These are phyloP conservation scores for Cucurbita ficifolia DNA, from an alignment of 306 rosid genomes.

Conservation along the genomic window DNA sequence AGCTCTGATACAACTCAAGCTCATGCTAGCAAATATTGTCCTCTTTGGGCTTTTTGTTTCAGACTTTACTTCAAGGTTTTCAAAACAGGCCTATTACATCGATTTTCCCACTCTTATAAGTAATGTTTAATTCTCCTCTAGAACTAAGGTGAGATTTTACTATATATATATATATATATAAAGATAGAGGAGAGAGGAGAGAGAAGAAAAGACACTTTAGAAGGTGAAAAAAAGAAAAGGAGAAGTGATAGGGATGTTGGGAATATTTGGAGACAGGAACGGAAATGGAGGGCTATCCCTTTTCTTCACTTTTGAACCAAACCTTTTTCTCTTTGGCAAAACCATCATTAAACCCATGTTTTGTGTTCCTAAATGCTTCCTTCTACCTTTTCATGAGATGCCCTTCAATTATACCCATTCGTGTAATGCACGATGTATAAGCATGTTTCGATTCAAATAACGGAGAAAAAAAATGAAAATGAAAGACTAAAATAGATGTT, in stretches of 20 bases:
- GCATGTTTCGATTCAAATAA: too few relatives aligned
- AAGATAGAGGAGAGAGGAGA: neutral
- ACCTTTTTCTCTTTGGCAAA: neutral
- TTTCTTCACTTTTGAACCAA: constrained; percentile 4
- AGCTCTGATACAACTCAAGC: too few relatives aligned
- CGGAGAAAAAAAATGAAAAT: too few relatives aligned
- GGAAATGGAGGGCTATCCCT: constrained; percentile 1
- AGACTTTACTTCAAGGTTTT: too few relatives aligned
- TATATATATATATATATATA: neutral
- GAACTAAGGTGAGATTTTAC: too few relatives aligned
- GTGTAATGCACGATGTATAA: too few relatives aligned
- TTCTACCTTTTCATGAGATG: neutral
- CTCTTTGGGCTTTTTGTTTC: too few relatives aligned
- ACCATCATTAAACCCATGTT: constrained; percentile 3
- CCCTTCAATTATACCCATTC: neutral
- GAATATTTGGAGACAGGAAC: constrained; percentile 6
- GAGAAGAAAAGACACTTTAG: neutral
- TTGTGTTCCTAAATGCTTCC: neutral
- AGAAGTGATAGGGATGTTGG: neutral
- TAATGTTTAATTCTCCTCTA: too few relatives aligned
- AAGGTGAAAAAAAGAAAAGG: neutral
- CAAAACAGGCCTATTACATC: too few relatives aligned
- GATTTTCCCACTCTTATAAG: too few relatives aligned
- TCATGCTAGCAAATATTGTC: too few relatives aligned
- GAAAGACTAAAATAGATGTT: too few relatives aligned